A percentile compares a stretch with the other conserved stretches of the same genome.
These are phyloP conservation scores for Bolboschoenoplectus hybrid DNA, from an alignment of 202 grass and related monocot species.

Conservation along the genomic window DNA sequence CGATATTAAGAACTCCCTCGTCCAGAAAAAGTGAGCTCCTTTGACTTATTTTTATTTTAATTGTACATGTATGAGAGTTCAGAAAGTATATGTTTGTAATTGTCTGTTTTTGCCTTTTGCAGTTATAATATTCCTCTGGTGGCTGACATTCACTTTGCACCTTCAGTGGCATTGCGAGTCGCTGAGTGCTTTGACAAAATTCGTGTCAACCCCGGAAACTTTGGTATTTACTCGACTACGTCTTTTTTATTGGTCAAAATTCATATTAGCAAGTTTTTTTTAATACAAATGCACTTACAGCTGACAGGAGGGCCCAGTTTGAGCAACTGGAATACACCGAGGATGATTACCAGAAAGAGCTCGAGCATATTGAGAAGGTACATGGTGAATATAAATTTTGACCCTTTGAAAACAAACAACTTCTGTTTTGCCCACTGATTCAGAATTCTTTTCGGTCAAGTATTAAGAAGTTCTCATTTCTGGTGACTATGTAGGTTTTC, in stretches of 20 bases:
- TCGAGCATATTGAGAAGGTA: conserved; percentile 97
- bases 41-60: not conserved
- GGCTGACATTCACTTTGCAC: conserved; percentile 99
- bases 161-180: conserved; percentile 82
- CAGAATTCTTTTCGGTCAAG: conserved; percentile 33
- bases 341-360: conserved; percentile 89
- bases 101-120: conserved; percentile 30
- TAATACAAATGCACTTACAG: conserved; percentile 48
- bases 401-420: conserved; percentile 10
- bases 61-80: conserved; percentile 13
- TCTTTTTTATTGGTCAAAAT: conserved; percentile 14
- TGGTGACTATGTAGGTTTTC: conserved; percentile 65
- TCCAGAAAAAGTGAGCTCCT: conserved; percentile 90
- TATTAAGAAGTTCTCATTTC: not conserved
- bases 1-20: conserved; percentile 90
- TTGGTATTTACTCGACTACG: conserved; percentile 51
- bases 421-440: conserved; percentile 28
- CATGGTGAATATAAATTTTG: conserved; percentile 12
- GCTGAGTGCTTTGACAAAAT: conserved; percentile 99
- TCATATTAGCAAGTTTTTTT: conserved; percentile 20
- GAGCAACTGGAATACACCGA: conserved; percentile 87
- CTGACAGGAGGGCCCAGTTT: conserved; percentile 97
- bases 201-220: conserved; percentile 99
- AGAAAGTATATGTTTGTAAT: conserved; percentile 10
- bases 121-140: conserved; percentile 97